Conservation (phyloP, 768 basidiomycete species). For the Hypholoma fasciculare region DNA sequence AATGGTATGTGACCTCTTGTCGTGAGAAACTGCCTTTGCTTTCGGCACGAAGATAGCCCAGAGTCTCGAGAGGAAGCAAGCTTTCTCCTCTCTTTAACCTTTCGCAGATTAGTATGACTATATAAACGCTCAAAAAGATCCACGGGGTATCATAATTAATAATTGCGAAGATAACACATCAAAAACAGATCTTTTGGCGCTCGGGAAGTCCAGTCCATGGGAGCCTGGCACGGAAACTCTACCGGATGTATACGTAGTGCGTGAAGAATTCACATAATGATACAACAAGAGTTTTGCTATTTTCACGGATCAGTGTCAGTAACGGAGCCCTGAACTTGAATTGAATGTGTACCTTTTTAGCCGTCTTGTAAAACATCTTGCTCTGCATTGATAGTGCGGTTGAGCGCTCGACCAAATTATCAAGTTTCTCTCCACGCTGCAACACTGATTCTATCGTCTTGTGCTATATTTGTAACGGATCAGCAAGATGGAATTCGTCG, state of each 20-base stretch:
- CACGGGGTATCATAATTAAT: constrained; percentile 20
- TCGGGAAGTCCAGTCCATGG: not conserved
- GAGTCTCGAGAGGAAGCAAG: no score
- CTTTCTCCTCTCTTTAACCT: no score
- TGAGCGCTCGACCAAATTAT: constrained; percentile 93
- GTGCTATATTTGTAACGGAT: constrained; percentile 56
- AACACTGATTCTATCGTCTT: constrained; percentile 99
- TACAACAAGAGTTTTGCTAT: constrained; percentile 95
- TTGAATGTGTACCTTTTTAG: constrained; percentile 80
- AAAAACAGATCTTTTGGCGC: constrained; percentile 3
- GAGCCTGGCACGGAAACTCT: not conserved
- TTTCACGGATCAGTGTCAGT: not conserved
- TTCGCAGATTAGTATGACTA: not conserved
- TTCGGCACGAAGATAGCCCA: no score
- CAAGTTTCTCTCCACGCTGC: constrained; percentile 94
- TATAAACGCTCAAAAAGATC: not conserved
- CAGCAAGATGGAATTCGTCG: not conserved
- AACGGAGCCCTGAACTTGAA: not conserved
- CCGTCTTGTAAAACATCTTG: constrained; percentile 99
- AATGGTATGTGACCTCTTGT: not conserved
- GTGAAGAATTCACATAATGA: constrained; percentile 60
- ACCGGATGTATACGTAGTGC: not conserved
- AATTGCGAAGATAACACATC: constrained; percentile 17
- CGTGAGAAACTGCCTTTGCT: no score
- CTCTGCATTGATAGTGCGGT: constrained; percentile 84